Conservation (phyloP, 768 basidiomycete species). For the Boletus reticulatus region DNA sequence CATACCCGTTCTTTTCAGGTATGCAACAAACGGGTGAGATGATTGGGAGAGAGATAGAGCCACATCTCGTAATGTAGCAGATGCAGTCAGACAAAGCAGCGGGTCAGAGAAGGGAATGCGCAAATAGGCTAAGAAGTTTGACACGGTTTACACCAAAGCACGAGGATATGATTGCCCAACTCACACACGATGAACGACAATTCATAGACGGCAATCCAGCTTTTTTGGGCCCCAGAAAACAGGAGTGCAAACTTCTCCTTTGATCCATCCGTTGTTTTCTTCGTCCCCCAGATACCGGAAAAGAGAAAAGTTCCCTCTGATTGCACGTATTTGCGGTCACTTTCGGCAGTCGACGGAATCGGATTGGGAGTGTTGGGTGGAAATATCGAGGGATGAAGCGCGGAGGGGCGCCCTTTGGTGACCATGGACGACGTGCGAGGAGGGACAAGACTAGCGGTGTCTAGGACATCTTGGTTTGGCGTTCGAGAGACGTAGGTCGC, state of each 20-base stretch:
- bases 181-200: slow-evolving; percentile 77
- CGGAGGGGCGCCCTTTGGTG: slow-evolving; percentile 30
- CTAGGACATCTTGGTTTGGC: slow-evolving; percentile 35
- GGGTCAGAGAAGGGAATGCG: slow-evolving; percentile 69
- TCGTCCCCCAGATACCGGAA: slow-evolving; percentile 70
- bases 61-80: slow-evolving; percentile 85
- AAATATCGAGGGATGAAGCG: slow-evolving; percentile 62
- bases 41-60: slow-evolving; percentile 48
- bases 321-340: slow-evolving; percentile 73
- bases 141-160: neutral
- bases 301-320: slow-evolving; percentile 75
- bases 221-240: slow-evolving; percentile 56
- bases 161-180: slow-evolving; percentile 28
- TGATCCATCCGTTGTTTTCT: slow-evolving; percentile 42
- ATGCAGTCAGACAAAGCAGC: slow-evolving; percentile 79
- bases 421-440: slow-evolving; percentile 52
- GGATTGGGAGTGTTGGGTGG: slow-evolving; percentile 86
- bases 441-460: slow-evolving; percentile 42
- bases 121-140: slow-evolving; percentile 58
- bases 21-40: slow-evolving; percentile 32
- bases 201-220: slow-evolving; percentile 81
- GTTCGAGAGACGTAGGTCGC: slow-evolving; percentile 72
- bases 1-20: slow-evolving; percentile 16
- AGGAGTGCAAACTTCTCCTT: slow-evolving; percentile 62
- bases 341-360: slow-evolving; percentile 66